Base-by-base conservation (phyloP, 2,329 filamentous ascomycete genomes). In the Neoscytalidium dimidiatum region DNA sequence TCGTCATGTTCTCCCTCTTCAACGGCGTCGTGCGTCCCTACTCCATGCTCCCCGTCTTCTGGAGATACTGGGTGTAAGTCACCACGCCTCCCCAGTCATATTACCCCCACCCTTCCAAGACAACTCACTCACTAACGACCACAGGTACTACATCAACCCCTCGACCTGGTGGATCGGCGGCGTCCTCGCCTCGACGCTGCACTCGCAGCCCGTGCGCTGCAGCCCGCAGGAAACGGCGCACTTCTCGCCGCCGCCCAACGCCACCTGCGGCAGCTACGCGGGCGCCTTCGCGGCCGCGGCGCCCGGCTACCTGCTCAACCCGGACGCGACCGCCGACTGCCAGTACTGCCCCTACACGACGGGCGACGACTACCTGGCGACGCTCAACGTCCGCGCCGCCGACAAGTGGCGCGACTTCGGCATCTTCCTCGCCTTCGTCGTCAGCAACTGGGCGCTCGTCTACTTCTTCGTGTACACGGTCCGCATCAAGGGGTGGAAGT, bases 401-500 rank as follows among this genome's bases (percentile, higher is more conserved):
- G 83, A 93, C 62, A 92, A 92, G 78, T 93, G 90, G 90, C 79
- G 85, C 48, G 82, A 89, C 74, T 90, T 92, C 69, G 90, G 89
- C 7, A 88, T 92, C 66, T 91, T 92, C 79, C 69, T 91, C 8
- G 87, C 85, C 1, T 93, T 92, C 73, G 86, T 86, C 61, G 78
- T 90, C 14, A 88, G 85, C 58, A 92, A 92, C 72, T 92, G 88
- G 87, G 78, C 83, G 44, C 75, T 92, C 62, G 89, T 92, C 0
- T 91, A 91, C 74, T 91, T 92, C 77, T 92, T 93, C 72, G 87
- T 92, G 64, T 93, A 90, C 77, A 89, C 86, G 2, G 88, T 92
- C 6, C 83, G 90, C 19, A 85, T 92, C 63, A 84, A 83, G 68
- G 85, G 88, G 7, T 92, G 89, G 89, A 85, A 78, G 23, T 92